Conservation (phyloP, 129 eudicot species). For the Flaveria robusta region DNA sequence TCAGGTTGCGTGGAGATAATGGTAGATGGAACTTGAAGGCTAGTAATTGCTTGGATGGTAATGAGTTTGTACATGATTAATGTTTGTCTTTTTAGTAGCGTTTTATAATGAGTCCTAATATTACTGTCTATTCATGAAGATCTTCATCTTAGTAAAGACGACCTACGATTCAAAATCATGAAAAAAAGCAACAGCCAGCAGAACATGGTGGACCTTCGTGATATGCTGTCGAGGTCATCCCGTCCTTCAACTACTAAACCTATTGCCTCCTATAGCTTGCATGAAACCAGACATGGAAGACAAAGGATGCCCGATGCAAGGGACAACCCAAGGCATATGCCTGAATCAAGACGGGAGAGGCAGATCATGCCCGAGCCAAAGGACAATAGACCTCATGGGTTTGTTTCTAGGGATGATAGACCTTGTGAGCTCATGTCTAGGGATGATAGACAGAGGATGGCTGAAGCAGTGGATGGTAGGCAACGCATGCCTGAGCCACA, state of each 20-base stretch:
- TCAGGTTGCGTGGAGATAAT: slow-evolving; percentile 63
- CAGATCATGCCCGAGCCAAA: slow-evolving; percentile 36
- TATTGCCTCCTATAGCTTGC: slow-evolving; percentile 28
- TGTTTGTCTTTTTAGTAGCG: slow-evolving; percentile 2
- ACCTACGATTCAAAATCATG: slow-evolving; percentile 81
- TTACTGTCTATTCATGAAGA: slow-evolving; percentile 42
- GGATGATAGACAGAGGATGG: slow-evolving; percentile 37
- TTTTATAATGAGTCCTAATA: slow-evolving; percentile 16
- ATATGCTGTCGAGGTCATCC: slow-evolving; percentile 65
- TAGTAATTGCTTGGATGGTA: slow-evolving; percentile 59
- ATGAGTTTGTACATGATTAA: slow-evolving; percentile 25
- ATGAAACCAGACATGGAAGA: slow-evolving; percentile 33
- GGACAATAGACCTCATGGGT: slow-evolving; percentile 35
- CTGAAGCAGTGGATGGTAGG: slow-evolving; percentile 47
- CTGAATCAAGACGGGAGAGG: slow-evolving; percentile 32
- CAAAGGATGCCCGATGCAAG: slow-evolving; percentile 40
- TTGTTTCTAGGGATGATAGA: slow-evolving; percentile 42
- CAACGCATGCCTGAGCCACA: slow-evolving; percentile 37
- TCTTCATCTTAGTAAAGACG: slow-evolving; percentile 57
- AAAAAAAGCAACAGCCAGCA: slow-evolving; percentile 40
- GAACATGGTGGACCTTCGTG: slow-evolving; percentile 62
- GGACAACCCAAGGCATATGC: slow-evolving; percentile 21
- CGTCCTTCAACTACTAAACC: slow-evolving; percentile 47
- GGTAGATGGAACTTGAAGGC: slow-evolving; percentile 31
- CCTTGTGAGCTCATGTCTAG: slow-evolving; percentile 33